phyloP scores from a whole-genome alignment of 192 early-diverging fungal species.

The Thamnidium elegans region DNA sequence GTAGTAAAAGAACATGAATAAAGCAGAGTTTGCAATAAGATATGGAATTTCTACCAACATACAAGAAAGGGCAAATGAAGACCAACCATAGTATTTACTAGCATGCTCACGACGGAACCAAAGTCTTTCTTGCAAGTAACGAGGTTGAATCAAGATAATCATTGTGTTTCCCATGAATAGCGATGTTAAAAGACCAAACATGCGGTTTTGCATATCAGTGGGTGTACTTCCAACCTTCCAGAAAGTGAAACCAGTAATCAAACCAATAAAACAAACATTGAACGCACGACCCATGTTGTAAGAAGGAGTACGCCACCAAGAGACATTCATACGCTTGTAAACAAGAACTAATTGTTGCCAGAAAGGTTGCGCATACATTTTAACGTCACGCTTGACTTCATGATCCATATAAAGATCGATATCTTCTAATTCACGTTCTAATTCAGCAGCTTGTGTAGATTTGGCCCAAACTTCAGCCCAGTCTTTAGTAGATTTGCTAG shows the following conservation, averaged over 20 bases:
- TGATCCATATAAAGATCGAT: slow-evolving; percentile 41
- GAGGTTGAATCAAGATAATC: slow-evolving; percentile 68
- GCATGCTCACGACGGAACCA: slow-evolving; percentile 66
- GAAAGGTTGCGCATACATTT: slow-evolving; percentile 44
- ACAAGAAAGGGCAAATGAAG: slow-evolving; percentile 61
- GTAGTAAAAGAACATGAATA: slow-evolving; percentile 71
- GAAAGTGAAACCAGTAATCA: slow-evolving; percentile 73
- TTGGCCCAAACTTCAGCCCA: slow-evolving; percentile 74
- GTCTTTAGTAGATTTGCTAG: slow-evolving; percentile 49
- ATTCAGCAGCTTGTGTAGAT: slow-evolving; percentile 45
- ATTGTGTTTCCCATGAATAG: slow-evolving; percentile 61
- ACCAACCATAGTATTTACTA: slow-evolving; percentile 67
- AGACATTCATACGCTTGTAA: slow-evolving; percentile 56
- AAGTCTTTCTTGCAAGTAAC: slow-evolving; percentile 64
- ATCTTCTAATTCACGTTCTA: slow-evolving; percentile 49
- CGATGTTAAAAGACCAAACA: slow-evolving; percentile 72
- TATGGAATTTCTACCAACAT: slow-evolving; percentile 71
- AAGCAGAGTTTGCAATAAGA: slow-evolving; percentile 52
- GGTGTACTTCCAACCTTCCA: slow-evolving; percentile 55
- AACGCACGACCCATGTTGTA: slow-evolving; percentile 74
- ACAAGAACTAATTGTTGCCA: slow-evolving; percentile 58
- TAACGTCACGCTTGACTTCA: slow-evolving; percentile 25
- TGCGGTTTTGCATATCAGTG: slow-evolving; percentile 62
- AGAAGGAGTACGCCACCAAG: slow-evolving; percentile 70
- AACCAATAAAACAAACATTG: slow-evolving; percentile 51